Evolutionary conservation across 441 rosid species (phyloP).

Genomic region (Erodium trifolium): DNA sequence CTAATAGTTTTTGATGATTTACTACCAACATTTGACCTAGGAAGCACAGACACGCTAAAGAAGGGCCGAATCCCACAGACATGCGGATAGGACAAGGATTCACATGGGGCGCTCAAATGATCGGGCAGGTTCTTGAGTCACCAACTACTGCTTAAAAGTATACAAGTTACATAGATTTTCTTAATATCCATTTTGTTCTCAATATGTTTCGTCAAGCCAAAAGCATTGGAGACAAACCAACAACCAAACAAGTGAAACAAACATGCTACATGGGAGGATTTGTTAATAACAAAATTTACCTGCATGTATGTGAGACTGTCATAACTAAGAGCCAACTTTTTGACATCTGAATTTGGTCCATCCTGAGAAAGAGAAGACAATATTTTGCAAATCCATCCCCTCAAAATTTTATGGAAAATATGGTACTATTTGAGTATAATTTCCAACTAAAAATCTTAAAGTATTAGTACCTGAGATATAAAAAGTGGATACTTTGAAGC

Average conservation of each 20-base stretch:
- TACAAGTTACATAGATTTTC: not conserved
- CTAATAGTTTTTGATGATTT: too few species aligned
- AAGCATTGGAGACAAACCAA: not conserved
- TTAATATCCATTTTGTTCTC: conserved; percentile 1
- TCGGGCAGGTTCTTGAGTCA: too few species aligned
- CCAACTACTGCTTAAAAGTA: not conserved
- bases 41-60: too few species aligned
- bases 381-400: conserved; percentile 9
- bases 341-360: conserved; percentile 61
- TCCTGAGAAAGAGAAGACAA: conserved; percentile 40
- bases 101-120: not conserved
- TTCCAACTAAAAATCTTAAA: conserved; percentile 11
- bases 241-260: not conserved
- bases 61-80: too few species aligned
- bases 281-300: conserved; percentile 27
- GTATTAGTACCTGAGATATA: conserved; percentile 66
- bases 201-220: not conserved
- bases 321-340: conserved; percentile 72
- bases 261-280: not conserved
- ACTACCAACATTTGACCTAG: not conserved
- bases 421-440: not conserved
- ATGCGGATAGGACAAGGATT: too few species aligned
- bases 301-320: conserved; percentile 72
- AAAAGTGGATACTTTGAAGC: conserved; percentile 83
- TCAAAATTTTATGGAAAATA: conserved; percentile 8